These are phyloP conservation scores for Alternaria arbusti DNA, from an alignment of 2,329 filamentous ascomycete genomes.

Conservation along the genomic window DNA sequence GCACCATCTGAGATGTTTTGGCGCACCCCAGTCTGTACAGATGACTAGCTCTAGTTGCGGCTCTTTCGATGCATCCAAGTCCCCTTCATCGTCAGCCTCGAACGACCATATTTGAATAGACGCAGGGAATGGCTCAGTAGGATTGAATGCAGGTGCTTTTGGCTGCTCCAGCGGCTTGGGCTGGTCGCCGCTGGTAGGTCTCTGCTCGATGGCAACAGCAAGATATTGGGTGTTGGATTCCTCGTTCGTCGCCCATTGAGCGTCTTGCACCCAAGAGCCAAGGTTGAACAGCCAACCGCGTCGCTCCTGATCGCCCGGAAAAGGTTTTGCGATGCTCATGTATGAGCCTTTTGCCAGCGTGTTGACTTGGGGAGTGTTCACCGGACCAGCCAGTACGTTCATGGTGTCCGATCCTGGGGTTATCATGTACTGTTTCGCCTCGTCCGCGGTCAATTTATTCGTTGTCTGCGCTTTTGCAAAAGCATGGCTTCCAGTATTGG, in stretches of 20 bases:
- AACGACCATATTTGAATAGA: conserved; percentile 67
- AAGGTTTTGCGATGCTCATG: conserved; percentile 54
- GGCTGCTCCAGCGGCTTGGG: conserved; percentile 39
- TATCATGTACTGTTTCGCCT: conserved; percentile 54
- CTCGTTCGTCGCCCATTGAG: conserved; percentile 54
- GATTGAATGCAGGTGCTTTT: conserved; percentile 57
- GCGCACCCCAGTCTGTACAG: conserved; percentile 64
- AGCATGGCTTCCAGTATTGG: conserved; percentile 46
- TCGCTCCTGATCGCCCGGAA: conserved; percentile 35
- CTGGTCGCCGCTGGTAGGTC: conserved; percentile 15
- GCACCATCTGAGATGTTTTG: conserved; percentile 64
- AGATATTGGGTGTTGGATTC: conserved; percentile 61
- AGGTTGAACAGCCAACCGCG: conserved; percentile 63
- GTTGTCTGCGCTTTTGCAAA: conserved; percentile 54
- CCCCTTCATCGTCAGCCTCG: conserved; percentile 46
- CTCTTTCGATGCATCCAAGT: conserved; percentile 51
- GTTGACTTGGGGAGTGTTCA: conserved; percentile 52
- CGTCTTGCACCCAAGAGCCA: conserved; percentile 59
- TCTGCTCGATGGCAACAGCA: conserved; percentile 53
- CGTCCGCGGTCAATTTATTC: conserved; percentile 42
- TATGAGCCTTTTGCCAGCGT: conserved; percentile 51
- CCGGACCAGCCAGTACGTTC: conserved; percentile 60
- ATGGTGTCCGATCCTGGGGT: conserved; percentile 38
- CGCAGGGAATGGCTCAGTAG: conserved; percentile 56
- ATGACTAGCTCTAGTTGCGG: conserved; percentile 59